Conservation (phyloP, 2,329 filamentous ascomycete species). For the Fusarium mangiferae region DNA sequence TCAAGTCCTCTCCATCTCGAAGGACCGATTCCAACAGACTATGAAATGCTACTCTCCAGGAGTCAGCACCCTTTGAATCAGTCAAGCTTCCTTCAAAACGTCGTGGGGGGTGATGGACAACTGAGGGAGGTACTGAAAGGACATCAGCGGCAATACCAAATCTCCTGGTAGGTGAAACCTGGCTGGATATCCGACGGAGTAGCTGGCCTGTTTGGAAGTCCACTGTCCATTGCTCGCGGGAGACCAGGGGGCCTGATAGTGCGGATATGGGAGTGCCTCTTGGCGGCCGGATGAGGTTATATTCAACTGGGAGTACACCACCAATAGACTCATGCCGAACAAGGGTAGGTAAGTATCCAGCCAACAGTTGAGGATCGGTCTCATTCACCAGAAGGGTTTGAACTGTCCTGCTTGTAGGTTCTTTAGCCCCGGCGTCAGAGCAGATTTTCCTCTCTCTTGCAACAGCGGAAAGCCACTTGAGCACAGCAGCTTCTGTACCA, state of each 20-base stretch:
- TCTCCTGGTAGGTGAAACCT: slow-evolving; percentile 57
- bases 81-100: slow-evolving; percentile 41
- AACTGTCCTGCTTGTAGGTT: neutral
- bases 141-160: slow-evolving; percentile 56
- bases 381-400: neutral
- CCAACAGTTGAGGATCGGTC: slow-evolving; percentile 31
- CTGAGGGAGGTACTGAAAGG: slow-evolving; percentile 36
- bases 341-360: slow-evolving; percentile 53
- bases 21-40: slow-evolving; percentile 65
- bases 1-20: slow-evolving; percentile 69
- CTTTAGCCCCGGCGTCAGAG: slow-evolving; percentile 1
- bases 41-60: slow-evolving; percentile 68
- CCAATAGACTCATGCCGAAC: slow-evolving; percentile 51
- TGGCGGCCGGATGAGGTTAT: slow-evolving; percentile 55
- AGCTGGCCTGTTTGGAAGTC: slow-evolving; percentile 61
- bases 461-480: slow-evolving; percentile 56
- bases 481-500: slow-evolving; percentile 56
- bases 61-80: slow-evolving; percentile 44
- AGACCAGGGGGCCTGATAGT: slow-evolving; percentile 48
- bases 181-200: slow-evolving; percentile 55
- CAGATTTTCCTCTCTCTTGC: slow-evolving; percentile 24
- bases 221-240: slow-evolving; percentile 50
- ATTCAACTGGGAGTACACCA: slow-evolving; percentile 49
- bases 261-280: slow-evolving; percentile 53
- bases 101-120: slow-evolving; percentile 13